Percentiles rank a stretch among this genome's conserved stretches.
These are phyloP conservation scores for Fraxinus ornus DNA, from an alignment of 305 asterid species.

Conservation along the genomic window DNA sequence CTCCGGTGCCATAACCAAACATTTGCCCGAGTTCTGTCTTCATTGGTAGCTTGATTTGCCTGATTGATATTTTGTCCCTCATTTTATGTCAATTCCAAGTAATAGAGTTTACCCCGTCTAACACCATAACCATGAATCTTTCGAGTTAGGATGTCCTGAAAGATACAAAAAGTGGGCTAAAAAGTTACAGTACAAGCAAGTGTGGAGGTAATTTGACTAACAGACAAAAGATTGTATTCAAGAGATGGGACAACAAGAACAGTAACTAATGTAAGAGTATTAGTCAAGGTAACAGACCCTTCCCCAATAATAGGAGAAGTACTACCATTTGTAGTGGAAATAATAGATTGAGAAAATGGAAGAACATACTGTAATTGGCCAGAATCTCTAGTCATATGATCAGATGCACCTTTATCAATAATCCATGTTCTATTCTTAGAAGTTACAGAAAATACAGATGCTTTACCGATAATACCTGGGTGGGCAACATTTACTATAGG, in stretches of 20 bases:
- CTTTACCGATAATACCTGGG: neutral
- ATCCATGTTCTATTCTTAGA: neutral
- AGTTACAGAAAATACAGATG: neutral
- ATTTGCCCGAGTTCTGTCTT: neutral
- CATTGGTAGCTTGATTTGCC: neutral
- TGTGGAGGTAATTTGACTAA: neutral
- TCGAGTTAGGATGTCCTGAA: no score
- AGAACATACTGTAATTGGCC: neutral
- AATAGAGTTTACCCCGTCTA: no score
- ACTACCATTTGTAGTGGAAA: neutral
- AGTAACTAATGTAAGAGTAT: no score
- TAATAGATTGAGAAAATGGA: neutral
- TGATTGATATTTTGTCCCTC: neutral
- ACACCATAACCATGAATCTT: no score
- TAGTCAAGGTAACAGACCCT: neutral
- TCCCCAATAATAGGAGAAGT: neutral
- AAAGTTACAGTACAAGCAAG: neutral
- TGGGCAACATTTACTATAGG: neutral
- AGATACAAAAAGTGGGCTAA: neutral
- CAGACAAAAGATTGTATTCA: neutral
- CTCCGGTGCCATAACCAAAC: constrained; percentile 5
- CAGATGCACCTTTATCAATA: neutral
- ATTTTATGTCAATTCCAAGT: neutral
- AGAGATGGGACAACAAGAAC: no score
- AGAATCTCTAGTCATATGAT: neutral